Evolutionary conservation across 306 rosid genomes (phyloP).

Genomic region (Castanospermum australe): DNA sequence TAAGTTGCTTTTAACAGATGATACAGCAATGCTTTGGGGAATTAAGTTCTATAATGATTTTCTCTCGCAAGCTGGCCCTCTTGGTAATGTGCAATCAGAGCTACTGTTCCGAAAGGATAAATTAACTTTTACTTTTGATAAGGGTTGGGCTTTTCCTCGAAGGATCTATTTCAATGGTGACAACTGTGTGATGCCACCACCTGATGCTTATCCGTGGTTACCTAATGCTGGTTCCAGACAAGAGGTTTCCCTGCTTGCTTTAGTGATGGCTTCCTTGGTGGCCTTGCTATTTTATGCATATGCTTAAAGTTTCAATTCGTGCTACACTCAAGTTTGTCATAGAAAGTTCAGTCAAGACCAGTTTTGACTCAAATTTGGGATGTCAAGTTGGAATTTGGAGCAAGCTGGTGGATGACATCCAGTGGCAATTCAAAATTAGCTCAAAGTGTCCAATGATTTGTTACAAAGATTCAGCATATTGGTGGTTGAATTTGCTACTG

Average conservation of each 20-base stretch:
- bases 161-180: slow-evolving; percentile 86
- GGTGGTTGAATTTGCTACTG: slow-evolving; percentile 32
- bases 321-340: slow-evolving; percentile 3
- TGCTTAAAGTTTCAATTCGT: slow-evolving; percentile 21
- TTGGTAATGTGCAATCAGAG: slow-evolving; percentile 93
- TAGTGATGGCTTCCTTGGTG: slow-evolving; percentile 41
- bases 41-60: slow-evolving; percentile 81
- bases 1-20: slow-evolving; percentile 59
- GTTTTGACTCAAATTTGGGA: slow-evolving; percentile 27
- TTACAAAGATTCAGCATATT: slow-evolving; percentile 5
- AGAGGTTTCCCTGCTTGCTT: slow-evolving; percentile 38
- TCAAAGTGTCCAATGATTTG: slow-evolving; percentile 12
- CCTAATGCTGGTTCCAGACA: slow-evolving; percentile 60
- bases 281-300: slow-evolving; percentile 35
- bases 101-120: slow-evolving; percentile 67
- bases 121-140: slow-evolving; percentile 66
- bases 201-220: slow-evolving; percentile 74
- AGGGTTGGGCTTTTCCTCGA: slow-evolving; percentile 94
- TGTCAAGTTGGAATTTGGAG: slow-evolving; percentile 24
- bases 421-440: slow-evolving; percentile 5
- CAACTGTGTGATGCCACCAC: slow-evolving; percentile 90
- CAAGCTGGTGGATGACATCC: slow-evolving; percentile 14
- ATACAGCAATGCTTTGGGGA: slow-evolving; percentile 92
- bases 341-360: slow-evolving; percentile 6
- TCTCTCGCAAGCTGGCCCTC: slow-evolving; percentile 73